A percentile compares a stretch with the other conserved stretches of the same genome.
Conservation (phyloP, 225 moss, liverwort and hornwort genomes). For the Antitrichia curtipendula region DNA sequence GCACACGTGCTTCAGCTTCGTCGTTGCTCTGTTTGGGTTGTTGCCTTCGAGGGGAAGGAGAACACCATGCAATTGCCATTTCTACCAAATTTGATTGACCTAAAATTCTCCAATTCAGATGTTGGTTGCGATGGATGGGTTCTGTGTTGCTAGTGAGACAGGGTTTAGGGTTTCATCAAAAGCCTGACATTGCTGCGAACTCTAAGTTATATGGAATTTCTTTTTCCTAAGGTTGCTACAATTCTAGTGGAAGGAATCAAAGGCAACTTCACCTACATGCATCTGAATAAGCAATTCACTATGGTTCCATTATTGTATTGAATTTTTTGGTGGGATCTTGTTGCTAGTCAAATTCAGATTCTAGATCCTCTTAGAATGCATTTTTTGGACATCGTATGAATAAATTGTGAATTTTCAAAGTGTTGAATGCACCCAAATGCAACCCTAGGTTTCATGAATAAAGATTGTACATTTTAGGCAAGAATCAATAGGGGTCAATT, state of each 20-base stretch:
- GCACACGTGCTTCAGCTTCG: neutral
- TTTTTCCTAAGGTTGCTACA: neutral
- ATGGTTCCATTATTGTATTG: neutral
- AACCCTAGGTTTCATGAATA: neutral
- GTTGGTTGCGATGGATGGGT: too few species aligned
- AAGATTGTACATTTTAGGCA: neutral
- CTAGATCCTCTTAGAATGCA: fast-evolving
- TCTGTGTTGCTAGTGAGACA: neutral
- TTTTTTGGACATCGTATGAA: neutral
- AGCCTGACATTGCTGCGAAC: neutral
- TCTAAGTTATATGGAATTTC: neutral
- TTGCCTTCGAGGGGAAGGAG: neutral
- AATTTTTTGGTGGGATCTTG: neutral
- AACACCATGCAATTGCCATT: constrained; percentile 1
- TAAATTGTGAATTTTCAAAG: neutral
- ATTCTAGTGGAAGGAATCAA: neutral
- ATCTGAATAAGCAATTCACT: neutral
- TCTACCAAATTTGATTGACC: neutral
- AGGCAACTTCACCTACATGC: neutral
- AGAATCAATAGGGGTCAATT: fast-evolving
- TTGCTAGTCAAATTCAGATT: neutral
- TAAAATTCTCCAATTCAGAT: neutral
- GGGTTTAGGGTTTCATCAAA: neutral
- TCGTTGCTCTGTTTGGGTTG: neutral
- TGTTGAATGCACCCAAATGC: neutral